phyloP scores from a whole-genome alignment of 2,329 filamentous ascomycete genomes.

The Fusarium subtropicale region DNA sequence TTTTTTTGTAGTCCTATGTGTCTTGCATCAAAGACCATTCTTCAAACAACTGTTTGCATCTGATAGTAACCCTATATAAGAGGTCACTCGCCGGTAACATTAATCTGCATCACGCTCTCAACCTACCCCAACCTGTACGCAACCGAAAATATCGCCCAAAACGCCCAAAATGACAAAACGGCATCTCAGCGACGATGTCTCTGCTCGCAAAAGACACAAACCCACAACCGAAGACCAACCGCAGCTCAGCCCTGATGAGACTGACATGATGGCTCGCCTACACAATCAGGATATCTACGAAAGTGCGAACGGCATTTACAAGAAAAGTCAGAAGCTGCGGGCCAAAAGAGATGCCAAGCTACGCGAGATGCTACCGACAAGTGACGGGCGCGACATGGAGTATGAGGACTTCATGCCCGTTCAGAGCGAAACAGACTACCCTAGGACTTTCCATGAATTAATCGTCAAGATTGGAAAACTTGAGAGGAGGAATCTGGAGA shows the following conservation, averaged over 20 bases:
- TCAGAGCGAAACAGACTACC: neutral
- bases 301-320: too few species aligned
- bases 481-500: too few species aligned
- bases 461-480: neutral
- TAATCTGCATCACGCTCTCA: neutral
- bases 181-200: neutral
- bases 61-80: neutral
- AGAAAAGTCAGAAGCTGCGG: accelerated
- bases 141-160: neutral
- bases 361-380: neutral
- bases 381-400: neutral
- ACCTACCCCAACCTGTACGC: neutral
- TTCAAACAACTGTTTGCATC: neutral
- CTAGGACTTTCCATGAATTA: neutral
- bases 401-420: neutral
- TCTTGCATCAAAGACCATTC: neutral
- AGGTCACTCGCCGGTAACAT: neutral
- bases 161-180: neutral
- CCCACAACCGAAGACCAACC: neutral
- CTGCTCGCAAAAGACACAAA: neutral
- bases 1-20: neutral
- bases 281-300: neutral
- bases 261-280: neutral
- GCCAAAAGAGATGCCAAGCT: neutral
- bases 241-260: neutral